Percentiles rank a stretch among this genome's conserved stretches.
phyloP scores from a whole-genome alignment of 2,329 filamentous ascomycete species.

The Ceratocystis ficicola region DNA sequence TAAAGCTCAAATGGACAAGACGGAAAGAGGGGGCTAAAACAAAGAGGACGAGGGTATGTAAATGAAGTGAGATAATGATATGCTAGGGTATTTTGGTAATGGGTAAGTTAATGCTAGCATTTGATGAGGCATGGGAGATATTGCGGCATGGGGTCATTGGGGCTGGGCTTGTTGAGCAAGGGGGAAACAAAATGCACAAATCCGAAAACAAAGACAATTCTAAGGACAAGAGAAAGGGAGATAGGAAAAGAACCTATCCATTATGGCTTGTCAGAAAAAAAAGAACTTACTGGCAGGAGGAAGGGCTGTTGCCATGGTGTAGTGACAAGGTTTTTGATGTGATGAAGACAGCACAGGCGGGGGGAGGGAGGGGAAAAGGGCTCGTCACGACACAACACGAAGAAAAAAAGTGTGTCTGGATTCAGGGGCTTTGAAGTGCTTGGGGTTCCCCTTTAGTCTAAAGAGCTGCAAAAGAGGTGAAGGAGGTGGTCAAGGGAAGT shows the following conservation, averaged over 20 bases:
- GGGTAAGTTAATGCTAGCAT: not conserved
- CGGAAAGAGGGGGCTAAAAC: not conserved
- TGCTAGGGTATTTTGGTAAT: not conserved
- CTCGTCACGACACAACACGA: not conserved
- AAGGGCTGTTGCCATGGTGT: conserved; percentile 22
- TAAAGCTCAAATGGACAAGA: not conserved
- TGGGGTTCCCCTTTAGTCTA: not conserved
- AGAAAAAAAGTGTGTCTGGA: not conserved
- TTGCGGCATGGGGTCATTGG: not conserved
- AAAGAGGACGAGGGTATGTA: conserved; percentile 15
- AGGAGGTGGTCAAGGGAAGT: not conserved
- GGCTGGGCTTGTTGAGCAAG: not conserved
- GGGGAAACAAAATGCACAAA: conserved; percentile 1
- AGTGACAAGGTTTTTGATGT: conserved; percentile 2
- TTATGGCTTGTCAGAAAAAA: not conserved
- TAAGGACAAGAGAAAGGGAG: not conserved
- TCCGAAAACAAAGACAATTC: conserved; percentile 9
- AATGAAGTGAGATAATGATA: conserved; percentile 13
- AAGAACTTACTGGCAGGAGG: conserved; percentile 14
- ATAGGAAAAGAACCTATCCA: too few relatives aligned
- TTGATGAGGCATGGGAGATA: conserved; percentile 10
- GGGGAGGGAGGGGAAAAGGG: too few relatives aligned
- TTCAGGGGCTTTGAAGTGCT: not conserved
- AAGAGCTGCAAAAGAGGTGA: not conserved
- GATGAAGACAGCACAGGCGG: not conserved